Percentiles rank a stretch among this genome's conserved stretches.
phyloP scores from a whole-genome alignment of 345 rosid genomes.

The Populus deltoides region DNA sequence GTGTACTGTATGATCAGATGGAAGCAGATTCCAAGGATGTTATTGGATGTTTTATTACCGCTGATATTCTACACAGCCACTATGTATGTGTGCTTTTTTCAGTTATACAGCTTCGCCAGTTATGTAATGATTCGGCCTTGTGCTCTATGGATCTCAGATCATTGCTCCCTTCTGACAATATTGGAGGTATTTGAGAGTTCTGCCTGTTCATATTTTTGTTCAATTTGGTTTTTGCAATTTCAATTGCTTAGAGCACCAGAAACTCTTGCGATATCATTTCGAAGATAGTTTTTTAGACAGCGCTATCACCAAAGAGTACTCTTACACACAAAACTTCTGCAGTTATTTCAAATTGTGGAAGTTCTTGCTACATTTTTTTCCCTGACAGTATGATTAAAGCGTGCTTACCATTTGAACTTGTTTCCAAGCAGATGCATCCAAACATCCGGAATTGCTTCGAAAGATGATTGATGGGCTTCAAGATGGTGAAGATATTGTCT shows the following conservation, averaged over 20 bases:
- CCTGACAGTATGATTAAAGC: not conserved
- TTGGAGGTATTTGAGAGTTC: slow-evolving; percentile 56
- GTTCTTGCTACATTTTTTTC: not conserved
- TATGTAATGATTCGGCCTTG: slow-evolving; percentile 61
- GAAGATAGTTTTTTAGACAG: too few relatives aligned
- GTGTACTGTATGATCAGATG: slow-evolving; percentile 69
- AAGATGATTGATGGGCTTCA: slow-evolving; percentile 62
- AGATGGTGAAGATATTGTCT: slow-evolving; percentile 89
- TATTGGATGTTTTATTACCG: slow-evolving; percentile 50
- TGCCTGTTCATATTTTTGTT: not conserved
- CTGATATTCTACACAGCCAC: slow-evolving; percentile 46
- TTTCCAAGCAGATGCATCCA: slow-evolving; percentile 63
- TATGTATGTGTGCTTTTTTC: slow-evolving; percentile 70
- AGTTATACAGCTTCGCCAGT: slow-evolving; percentile 80
- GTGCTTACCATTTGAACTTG: slow-evolving; percentile 12
- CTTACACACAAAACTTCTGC: not conserved
- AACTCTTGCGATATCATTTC: not conserved
- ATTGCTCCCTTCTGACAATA: slow-evolving; percentile 42
- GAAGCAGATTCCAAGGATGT: slow-evolving; percentile 69
- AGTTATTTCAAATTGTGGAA: not conserved
- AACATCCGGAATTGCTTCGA: slow-evolving; percentile 71
- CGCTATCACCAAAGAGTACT: too few relatives aligned
- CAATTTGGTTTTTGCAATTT: not conserved
- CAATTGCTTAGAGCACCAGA: not conserved
- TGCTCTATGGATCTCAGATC: slow-evolving; percentile 70